Conservation (phyloP, 139 green algal genomes). For the Chlorella sorokiniana region DNA sequence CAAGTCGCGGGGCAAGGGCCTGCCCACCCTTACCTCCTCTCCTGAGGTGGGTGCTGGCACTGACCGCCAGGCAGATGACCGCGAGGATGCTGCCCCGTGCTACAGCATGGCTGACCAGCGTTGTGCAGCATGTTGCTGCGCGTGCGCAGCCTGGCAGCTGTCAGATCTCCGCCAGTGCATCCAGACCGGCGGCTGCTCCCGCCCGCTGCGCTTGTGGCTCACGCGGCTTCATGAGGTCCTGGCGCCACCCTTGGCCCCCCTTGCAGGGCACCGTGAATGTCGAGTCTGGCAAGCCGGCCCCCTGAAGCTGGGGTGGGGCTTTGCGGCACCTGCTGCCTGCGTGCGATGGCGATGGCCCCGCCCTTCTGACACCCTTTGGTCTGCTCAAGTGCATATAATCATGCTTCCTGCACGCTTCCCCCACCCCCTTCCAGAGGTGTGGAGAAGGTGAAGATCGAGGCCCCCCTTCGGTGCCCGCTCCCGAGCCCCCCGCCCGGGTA, state of each 20-base stretch:
- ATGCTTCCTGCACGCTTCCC: not conserved
- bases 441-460: constrained; percentile 12
- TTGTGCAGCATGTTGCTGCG: not conserved
- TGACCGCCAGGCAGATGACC: no score
- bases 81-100: not conserved
- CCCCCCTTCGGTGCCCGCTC: not conserved
- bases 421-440: not conserved
- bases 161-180: no score
- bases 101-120: not conserved
- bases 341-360: no score
- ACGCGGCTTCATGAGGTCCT: no score
- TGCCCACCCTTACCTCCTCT: not conserved
- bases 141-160: no score
- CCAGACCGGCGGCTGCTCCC: no score
- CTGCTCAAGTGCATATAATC: not conserved
- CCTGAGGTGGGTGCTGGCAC: constrained; percentile 1
- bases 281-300: not conserved
- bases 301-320: constrained; percentile 10
- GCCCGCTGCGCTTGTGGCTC: no score
- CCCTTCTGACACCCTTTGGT: no score
- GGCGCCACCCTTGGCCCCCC: not conserved
- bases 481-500: not conserved
- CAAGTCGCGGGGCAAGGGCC: not conserved
- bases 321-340: no score
- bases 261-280: constrained; percentile 2